Evolutionary conservation across 2,329 filamentous ascomycete species (phyloP).

Genomic region (Cladorrhinum sp.): DNA sequence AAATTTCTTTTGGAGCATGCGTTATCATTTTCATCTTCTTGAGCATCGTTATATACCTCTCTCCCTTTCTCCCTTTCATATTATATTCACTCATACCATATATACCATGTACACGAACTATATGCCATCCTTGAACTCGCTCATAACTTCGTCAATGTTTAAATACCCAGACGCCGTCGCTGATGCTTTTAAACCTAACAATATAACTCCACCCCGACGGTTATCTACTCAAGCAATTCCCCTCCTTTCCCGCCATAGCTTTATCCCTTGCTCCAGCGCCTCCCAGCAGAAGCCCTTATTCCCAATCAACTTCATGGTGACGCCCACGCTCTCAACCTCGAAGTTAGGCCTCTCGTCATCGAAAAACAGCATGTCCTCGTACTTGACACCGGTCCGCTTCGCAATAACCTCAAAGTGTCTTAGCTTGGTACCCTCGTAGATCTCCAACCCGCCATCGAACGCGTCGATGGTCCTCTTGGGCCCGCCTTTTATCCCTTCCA

Average conservation of each 20-base stretch:
- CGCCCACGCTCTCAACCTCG: conserved; percentile 75
- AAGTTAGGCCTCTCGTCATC: conserved; percentile 86
- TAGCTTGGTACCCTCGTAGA: conserved; percentile 78
- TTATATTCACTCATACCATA: background rate
- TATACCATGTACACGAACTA: background rate
- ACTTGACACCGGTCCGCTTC: conserved; percentile 66
- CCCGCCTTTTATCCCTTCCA: conserved; percentile 14
- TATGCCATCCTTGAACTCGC: too few relatives aligned
- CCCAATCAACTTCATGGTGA: conserved; percentile 78
- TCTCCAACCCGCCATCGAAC: conserved; percentile 61
- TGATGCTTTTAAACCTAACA: background rate
- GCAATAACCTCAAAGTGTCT: conserved; percentile 76
- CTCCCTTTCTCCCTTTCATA: background rate
- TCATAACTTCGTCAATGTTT: background rate
- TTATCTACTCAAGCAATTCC: conserved; percentile 33
- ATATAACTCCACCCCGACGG: background rate
- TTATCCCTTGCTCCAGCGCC: conserved; percentile 77
- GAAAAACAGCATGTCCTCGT: conserved; percentile 90
- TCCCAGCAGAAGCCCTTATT: conserved; percentile 69
- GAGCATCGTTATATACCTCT: background rate
- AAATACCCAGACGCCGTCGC: background rate
- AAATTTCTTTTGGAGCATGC: too few relatives aligned
- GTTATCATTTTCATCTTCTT: background rate
- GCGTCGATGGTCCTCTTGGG: conserved; percentile 52
- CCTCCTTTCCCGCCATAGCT: conserved; percentile 74